A percentile compares a stretch with the other conserved stretches of the same genome.
These are phyloP conservation scores for Trypanosoma grayi DNA, from an alignment of 208 protist genomes.

Conservation along the genomic window DNA sequence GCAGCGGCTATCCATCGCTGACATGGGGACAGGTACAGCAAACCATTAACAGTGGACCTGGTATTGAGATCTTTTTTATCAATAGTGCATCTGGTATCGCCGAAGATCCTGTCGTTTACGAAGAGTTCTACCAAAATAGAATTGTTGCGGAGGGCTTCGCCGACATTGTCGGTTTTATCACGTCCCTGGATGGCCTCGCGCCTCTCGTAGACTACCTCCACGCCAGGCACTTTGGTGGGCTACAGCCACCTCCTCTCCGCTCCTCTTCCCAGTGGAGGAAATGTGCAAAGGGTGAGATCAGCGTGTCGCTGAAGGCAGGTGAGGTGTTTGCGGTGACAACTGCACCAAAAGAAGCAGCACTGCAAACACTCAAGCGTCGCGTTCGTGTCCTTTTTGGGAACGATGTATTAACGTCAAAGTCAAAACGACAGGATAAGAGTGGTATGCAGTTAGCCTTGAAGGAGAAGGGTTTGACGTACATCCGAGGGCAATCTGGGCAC, in stretches of 20 bases:
- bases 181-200: slow-evolving; percentile 48
- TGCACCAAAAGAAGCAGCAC: background rate
- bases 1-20: slow-evolving; percentile 16
- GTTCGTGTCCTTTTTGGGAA: slow-evolving; percentile 51
- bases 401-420: slow-evolving; percentile 46
- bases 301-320: too few species aligned
- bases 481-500: slow-evolving; percentile 48
- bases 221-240: slow-evolving; percentile 23
- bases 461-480: slow-evolving; percentile 54
- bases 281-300: too few species aligned
- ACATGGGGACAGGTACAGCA: slow-evolving; percentile 35
- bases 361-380: background rate
- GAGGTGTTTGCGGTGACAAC: too few species aligned
- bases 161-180: slow-evolving; percentile 62
- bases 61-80: slow-evolving; percentile 35
- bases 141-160: slow-evolving; percentile 48
- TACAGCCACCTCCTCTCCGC: background rate
- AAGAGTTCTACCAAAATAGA: slow-evolving; percentile 48
- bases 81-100: slow-evolving; percentile 4
- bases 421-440: slow-evolving; percentile 66
- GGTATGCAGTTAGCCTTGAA: slow-evolving; percentile 50
- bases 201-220: slow-evolving; percentile 71
- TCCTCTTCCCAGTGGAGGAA: too few species aligned
- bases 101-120: slow-evolving; percentile 25
- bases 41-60: slow-evolving; percentile 21